Evolutionary conservation across 2,329 filamentous ascomycete genomes (phyloP).

Genomic region (Amesomyces nigricolor): DNA sequence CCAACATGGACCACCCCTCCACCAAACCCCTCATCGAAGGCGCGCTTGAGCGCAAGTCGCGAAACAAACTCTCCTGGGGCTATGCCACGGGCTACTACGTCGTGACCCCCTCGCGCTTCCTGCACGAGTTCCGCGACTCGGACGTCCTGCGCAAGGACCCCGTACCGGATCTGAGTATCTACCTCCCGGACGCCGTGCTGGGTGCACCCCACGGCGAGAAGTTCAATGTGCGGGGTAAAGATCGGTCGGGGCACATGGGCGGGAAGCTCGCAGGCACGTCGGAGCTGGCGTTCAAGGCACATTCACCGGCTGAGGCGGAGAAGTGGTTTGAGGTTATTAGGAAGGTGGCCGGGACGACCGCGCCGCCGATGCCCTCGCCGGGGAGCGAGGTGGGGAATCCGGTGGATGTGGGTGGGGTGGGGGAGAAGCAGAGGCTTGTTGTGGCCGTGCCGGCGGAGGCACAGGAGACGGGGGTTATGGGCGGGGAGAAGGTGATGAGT

Average conservation of each 20-base stretch:
- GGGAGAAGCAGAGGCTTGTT: slow-evolving; percentile 21
- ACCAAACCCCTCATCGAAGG: slow-evolving; percentile 84
- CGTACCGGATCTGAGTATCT: slow-evolving; percentile 80
- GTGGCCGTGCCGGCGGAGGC: slow-evolving; percentile 32
- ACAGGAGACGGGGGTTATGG: slow-evolving; percentile 35
- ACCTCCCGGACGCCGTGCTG: slow-evolving; percentile 82
- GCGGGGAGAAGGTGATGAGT: slow-evolving; percentile 16
- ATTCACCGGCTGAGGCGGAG: slow-evolving; percentile 70
- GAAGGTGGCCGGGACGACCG: slow-evolving; percentile 50
- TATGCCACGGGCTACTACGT: slow-evolving; percentile 84
- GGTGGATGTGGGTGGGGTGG: slow-evolving; percentile 20
- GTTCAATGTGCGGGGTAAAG: slow-evolving; percentile 94
- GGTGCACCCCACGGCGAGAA: slow-evolving; percentile 68
- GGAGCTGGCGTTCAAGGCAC: slow-evolving; percentile 83
- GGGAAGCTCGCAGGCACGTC: slow-evolving; percentile 74
- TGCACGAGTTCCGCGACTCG: slow-evolving; percentile 95
- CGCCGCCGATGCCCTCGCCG: slow-evolving; percentile 31
- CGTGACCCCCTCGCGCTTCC: slow-evolving; percentile 76
- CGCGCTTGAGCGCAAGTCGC: slow-evolving; percentile 81
- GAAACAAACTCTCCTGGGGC: slow-evolving; percentile 72
- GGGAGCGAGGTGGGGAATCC: slow-evolving; percentile 27
- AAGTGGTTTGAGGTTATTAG: slow-evolving; percentile 78
- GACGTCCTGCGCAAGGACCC: slow-evolving; percentile 68
- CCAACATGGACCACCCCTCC: slow-evolving; percentile 78
- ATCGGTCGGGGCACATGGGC: slow-evolving; percentile 72